Percentiles rank a stretch among this genome's conserved stretches.
Conservation (phyloP, 106 monocot species). For the Chionographis japonica region DNA sequence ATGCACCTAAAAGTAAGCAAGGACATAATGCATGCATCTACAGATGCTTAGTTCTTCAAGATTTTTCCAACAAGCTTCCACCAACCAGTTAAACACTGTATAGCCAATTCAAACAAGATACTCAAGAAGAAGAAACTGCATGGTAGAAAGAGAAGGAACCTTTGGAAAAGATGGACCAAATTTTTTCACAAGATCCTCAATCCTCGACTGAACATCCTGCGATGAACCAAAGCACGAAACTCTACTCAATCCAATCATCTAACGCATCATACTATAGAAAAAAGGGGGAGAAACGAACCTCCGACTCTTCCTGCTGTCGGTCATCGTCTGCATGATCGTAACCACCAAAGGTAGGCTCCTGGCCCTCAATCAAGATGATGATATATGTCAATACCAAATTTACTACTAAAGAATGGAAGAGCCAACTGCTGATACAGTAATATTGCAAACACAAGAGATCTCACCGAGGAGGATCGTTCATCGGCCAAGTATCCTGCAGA, state of each 20-base stretch:
- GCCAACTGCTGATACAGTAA: not conserved
- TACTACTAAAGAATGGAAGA: no score
- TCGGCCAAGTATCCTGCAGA: slow-evolving; percentile 35
- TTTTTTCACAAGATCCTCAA: slow-evolving; percentile 13
- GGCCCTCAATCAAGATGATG: not conserved
- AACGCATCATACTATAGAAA: no score
- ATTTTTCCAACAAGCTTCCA: no score
- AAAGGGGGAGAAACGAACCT: slow-evolving; percentile 6
- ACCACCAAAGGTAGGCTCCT: slow-evolving; percentile 9
- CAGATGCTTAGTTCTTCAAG: no score
- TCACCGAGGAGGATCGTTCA: slow-evolving; percentile 23
- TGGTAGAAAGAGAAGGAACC: slow-evolving; percentile 4
- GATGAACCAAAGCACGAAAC: not conserved
- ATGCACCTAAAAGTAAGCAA: no score
- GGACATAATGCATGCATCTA: no score
- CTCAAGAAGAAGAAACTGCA: no score
- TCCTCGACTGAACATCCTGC: slow-evolving; percentile 16
- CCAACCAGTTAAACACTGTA: no score
- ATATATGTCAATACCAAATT: no score
- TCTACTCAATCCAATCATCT: not conserved
- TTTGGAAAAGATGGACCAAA: slow-evolving; percentile 13
- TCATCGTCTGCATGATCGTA: not conserved
- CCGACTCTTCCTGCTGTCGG: not conserved
- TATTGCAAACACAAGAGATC: not conserved
- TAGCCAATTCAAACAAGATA: no score